Percentiles rank a stretch among this genome's conserved stretches.
Evolutionary conservation across 768 basidiomycete genomes (phyloP).

Genomic region (Melanogaster broomeanus): DNA sequence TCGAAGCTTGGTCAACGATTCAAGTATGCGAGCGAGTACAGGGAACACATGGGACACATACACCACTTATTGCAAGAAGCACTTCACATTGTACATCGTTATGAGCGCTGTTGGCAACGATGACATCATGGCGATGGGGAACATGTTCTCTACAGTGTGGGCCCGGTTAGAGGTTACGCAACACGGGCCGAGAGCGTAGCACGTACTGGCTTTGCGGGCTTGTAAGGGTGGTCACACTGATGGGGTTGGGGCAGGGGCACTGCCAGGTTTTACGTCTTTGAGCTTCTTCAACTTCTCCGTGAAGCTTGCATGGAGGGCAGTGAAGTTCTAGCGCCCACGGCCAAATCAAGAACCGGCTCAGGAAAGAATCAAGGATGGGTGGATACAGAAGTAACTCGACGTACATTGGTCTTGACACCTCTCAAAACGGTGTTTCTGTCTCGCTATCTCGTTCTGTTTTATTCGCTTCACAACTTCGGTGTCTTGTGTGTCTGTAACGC

Average conservation of each 20-base stretch:
- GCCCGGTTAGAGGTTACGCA: background rate
- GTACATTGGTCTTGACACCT: constrained; percentile 81
- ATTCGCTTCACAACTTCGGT: constrained; percentile 88
- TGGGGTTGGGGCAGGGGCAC: constrained; percentile 38
- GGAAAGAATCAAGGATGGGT: too few species aligned
- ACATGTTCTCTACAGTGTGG: constrained; percentile 56
- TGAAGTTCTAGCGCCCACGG: constrained; percentile 69
- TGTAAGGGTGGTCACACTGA: constrained; percentile 42
- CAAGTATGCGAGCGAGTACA: background rate
- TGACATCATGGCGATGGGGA: constrained; percentile 97
- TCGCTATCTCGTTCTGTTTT: constrained; percentile 64
- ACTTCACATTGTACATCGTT: constrained; percentile 97
- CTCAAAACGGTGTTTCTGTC: constrained; percentile 84
- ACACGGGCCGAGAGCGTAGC: background rate
- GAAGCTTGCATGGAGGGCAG: constrained; percentile 62
- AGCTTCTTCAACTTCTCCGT: constrained; percentile 79
- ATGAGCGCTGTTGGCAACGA: constrained; percentile 91
- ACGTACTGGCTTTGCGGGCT: constrained; percentile 71
- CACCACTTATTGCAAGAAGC: constrained; percentile 88
- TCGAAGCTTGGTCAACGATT: constrained; percentile 54
- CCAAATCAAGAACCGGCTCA: background rate
- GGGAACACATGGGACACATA: constrained; percentile 41
- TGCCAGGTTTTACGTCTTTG: constrained; percentile 63
- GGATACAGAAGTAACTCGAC: constrained; percentile 23
- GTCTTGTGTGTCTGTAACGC: constrained; percentile 77